phyloP scores from a whole-genome alignment of 2,329 filamentous ascomycete species.

The Aschersonia sp. region DNA sequence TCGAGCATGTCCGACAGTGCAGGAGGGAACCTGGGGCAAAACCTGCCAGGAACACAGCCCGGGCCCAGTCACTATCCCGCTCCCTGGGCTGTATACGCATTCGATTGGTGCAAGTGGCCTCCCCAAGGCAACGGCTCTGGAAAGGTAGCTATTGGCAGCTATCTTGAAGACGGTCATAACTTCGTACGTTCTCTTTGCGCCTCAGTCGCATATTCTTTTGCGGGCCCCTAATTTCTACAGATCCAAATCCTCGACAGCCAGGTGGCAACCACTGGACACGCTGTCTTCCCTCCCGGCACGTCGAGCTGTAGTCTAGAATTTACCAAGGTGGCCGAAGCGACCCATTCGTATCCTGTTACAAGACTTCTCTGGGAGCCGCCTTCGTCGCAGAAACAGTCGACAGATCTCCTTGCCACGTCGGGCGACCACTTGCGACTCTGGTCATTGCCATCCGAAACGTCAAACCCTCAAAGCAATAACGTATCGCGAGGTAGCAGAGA shows the following conservation, averaged over 20 bases:
- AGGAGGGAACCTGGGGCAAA: conserved; percentile 47
- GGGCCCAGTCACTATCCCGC: conserved; percentile 86
- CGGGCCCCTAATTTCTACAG: conserved; percentile 24
- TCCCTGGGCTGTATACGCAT: conserved; percentile 90
- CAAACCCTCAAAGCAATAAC: conserved; percentile 45
- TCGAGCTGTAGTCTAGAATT: conserved; percentile 75
- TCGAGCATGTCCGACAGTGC: conserved; percentile 62
- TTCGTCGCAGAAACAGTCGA: conserved; percentile 86
- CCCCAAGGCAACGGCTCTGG: conserved; percentile 68
- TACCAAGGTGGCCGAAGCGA: conserved; percentile 86
- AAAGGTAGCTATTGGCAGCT: conserved; percentile 90
- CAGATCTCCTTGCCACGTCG: conserved; percentile 85
- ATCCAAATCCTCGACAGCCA: conserved; percentile 96
- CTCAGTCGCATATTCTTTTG: background rate
- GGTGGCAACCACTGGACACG: conserved; percentile 53
- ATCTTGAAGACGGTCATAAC: conserved; percentile 94
- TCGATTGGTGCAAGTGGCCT: conserved; percentile 99
- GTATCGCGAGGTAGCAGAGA: conserved; percentile 45
- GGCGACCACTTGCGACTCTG: conserved; percentile 88
- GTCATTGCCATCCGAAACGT: conserved; percentile 68
- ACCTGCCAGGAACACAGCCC: conserved; percentile 48
- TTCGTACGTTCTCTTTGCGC: conserved; percentile 48
- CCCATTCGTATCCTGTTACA: conserved; percentile 94
- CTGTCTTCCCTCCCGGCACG: conserved; percentile 53
- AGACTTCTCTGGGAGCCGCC: conserved; percentile 92